phyloP scores from a whole-genome alignment of 352 stramenopile species.

The Blastocystis sp. region DNA sequence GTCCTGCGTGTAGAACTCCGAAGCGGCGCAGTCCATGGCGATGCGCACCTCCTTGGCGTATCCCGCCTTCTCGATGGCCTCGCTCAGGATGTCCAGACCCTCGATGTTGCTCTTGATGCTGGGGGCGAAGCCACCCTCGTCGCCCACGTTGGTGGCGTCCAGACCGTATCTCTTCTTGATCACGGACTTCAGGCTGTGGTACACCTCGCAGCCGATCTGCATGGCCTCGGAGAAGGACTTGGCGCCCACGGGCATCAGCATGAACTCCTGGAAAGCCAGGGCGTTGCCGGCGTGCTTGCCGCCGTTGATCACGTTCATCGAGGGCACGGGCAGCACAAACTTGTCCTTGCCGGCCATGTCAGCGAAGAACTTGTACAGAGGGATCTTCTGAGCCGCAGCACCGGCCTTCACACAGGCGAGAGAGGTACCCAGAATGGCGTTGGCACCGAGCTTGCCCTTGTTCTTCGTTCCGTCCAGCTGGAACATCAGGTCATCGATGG shows the following conservation, averaged over 20 bases:
- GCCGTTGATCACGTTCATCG: conserved; percentile 99
- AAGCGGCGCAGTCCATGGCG: conserved; percentile 94
- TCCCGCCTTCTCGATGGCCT: conserved; percentile 89
- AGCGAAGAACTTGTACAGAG: conserved; percentile 95
- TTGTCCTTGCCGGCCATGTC: conserved; percentile 92
- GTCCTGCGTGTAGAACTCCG: conserved; percentile 92
- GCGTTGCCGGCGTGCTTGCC: conserved; percentile 96
- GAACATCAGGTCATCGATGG: conserved; percentile 93
- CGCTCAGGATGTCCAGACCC: conserved; percentile 92
- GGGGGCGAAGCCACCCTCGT: conserved; percentile 97
- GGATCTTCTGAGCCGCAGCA: conserved; percentile 88
- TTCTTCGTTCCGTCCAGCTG: conserved; percentile 94
- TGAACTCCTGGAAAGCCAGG: conserved; percentile 98
- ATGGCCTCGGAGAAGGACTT: conserved; percentile 88
- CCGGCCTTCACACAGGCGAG: conserved; percentile 86
- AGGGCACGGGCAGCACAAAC: conserved; percentile 89
- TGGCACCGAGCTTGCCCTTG: conserved; percentile 95
- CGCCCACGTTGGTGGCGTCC: conserved; percentile 95
- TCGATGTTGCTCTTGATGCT: conserved; percentile 92
- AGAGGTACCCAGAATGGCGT: conserved; percentile 96
- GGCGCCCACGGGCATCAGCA: conserved; percentile 86
- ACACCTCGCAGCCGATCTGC: conserved; percentile 96
- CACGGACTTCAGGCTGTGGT: conserved; percentile 96
- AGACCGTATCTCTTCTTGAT: conserved; percentile 96
- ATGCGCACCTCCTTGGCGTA: conserved; percentile 93